Evolutionary conservation across 768 basidiomycete species (phyloP).

Genomic region (Phaffia australis): DNA sequence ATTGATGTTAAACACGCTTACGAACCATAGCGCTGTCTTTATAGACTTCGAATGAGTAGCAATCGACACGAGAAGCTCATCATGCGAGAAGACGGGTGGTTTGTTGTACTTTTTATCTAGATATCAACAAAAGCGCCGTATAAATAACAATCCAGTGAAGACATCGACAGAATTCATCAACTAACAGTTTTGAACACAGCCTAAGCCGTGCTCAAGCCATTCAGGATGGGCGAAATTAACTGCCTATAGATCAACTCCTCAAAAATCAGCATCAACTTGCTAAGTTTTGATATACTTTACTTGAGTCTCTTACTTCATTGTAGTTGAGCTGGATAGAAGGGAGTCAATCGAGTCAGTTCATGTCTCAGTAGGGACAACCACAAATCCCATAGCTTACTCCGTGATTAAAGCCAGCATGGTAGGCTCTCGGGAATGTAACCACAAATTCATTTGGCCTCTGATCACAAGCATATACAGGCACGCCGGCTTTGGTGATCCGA

Average conservation of each 20-base stretch:
- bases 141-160: not conserved
- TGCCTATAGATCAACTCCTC: conserved; percentile 41
- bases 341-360: not conserved
- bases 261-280: not conserved
- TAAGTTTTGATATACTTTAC: no score
- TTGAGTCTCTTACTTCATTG: conserved; percentile 53
- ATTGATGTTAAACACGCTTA: conserved; percentile 15
- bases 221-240: conserved; percentile 96
- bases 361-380: no score
- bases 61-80: conserved; percentile 93
- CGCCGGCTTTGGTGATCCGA: conserved; percentile 71
- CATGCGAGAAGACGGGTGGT: conserved; percentile 93
- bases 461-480: conserved; percentile 85
- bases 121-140: not conserved
- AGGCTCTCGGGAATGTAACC: conserved; percentile 93
- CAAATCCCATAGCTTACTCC: conserved; percentile 53
- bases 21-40: conserved; percentile 84
- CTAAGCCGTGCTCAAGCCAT: conserved; percentile 78
- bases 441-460: conserved; percentile 97
- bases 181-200: conserved; percentile 59
- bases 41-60: conserved; percentile 88
- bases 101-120: conserved; percentile 77
- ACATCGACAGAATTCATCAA: not conserved
- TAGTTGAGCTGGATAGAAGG: conserved; percentile 69
- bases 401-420: conserved; percentile 97